Base-by-base conservation (phyloP, 176 grass and related monocot species). In the Echinochloa phyllopogon region DNA sequence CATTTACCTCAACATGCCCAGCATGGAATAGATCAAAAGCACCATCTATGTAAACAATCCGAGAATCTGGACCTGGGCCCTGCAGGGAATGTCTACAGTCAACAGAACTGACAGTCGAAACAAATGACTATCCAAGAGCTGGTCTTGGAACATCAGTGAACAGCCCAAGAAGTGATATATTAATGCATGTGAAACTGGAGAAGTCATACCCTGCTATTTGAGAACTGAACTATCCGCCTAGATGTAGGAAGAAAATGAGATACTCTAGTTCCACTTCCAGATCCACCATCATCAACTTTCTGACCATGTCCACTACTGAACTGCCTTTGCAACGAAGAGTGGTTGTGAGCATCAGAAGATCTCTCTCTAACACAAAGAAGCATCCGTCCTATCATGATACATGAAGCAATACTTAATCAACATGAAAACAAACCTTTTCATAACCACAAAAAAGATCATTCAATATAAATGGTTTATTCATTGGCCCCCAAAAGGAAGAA, bases 21-120 rank as follows among this genome's bases (percentile, higher is more conserved):
- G 96, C 94, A 89, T 99, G 96, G 47, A 99, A 92, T 45, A 96
- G 88, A 94, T 99, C 94, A 86, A 96, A 99, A 42, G 93, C 96
- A 58, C 94, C 96, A 57, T 99, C 96, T 48, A 96, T 96, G 82
- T 99, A 99, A 82, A 99, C 86, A 92, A 96, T 82, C 55, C 86
- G 84, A 87, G 94, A 94, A 91, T 96, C 86, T 79, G 94, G 91
- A 49, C 90, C 81, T 85, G 96, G 96, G 20, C 96, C 90, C 96
- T 99, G 84, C 73, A 77, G 66, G 9, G 43, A 86, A 87, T 89
- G 47, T 20, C 64, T 72, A 82, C 6, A 69, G 57, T 53, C 3
- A 74, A 21, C 52, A 21, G 52, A 20, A 56, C 12, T 15, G 29
- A 33, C 2, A 33, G 29, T 33, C 29, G 2, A 33, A 33, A 2